phyloP scores from a whole-genome alignment of 257 asterid genomes.

The Plantago major region DNA sequence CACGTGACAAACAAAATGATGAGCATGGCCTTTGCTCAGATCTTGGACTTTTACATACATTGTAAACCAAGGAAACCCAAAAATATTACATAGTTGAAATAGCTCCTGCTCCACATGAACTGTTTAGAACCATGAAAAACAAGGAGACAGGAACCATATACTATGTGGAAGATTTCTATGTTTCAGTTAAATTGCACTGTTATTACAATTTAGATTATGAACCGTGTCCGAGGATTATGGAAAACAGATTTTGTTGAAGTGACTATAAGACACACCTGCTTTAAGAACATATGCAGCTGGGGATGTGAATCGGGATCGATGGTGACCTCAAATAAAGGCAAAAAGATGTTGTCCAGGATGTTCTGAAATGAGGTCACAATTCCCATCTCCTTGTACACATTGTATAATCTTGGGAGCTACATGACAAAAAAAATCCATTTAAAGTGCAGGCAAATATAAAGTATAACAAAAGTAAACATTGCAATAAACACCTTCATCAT shows the following conservation, averaged over 20 bases:
- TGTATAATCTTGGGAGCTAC: constrained; percentile 97
- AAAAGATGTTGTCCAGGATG: constrained; percentile 91
- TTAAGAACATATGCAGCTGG: constrained; percentile 83
- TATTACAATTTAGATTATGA: neutral
- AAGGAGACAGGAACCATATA: neutral
- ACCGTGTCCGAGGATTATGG: neutral
- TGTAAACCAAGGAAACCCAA: neutral
- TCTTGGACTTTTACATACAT: neutral
- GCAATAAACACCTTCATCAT: no score
- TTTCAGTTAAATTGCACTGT: constrained; percentile 1
- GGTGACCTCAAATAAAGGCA: constrained; percentile 93
- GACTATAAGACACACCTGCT: constrained; percentile 54
- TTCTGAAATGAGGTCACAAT: constrained; percentile 96
- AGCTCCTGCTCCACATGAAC: neutral
- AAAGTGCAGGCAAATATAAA: no score
- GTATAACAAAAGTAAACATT: no score
- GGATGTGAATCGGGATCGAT: constrained; percentile 98
- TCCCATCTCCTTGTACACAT: constrained; percentile 97
- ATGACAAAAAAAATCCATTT: constrained; percentile 15
- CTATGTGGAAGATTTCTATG: neutral
- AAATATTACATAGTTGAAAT: neutral
- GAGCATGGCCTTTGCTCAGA: neutral
- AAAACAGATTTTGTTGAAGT: constrained; percentile 7
- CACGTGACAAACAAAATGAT: constrained; percentile 10
- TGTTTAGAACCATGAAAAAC: neutral